Base-by-base conservation (phyloP, 805 yeast species). In the Metschnikowia hibisci region DNA sequence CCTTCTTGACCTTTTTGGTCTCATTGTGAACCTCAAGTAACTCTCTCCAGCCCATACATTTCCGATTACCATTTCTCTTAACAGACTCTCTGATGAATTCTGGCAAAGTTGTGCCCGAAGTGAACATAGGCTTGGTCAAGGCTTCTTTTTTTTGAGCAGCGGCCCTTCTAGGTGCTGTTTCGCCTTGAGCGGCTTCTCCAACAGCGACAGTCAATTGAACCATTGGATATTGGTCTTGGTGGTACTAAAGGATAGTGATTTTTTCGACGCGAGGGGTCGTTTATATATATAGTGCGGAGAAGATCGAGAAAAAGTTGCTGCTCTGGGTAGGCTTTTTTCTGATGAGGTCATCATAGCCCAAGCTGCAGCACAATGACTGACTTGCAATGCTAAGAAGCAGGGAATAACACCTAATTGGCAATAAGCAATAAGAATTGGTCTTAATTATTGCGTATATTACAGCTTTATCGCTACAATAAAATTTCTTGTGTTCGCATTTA, bases 101-200 rank as follows among this genome's bases (percentile, higher is more conserved):
- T 51, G 80, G 84, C 16, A 88, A 71, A 4, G 91, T 86, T 41
- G 74, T 68, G 46, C 86, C 80, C 42, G 78, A 78, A 47, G 76
- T 73, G 46, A 80, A 87, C 2, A 39, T 40, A 5, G 98, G 98
- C 56, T 80, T 75, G 5, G 62, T 63, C 35, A 84, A 57, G 6
- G 83, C 68, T 0, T 63, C 76, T 11, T 76, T 73, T 46, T 75
- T 73, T 39, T 71, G 73, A 38, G 77, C 66, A 45, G 67, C 67
- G 55, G 75, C 80, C 68, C 89, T 78, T 68, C 90, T 78, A 54
- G 93, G 91, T 9, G 91, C 91, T 27, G 93, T 84, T 64, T 86
- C 93, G 48, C 87, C 87, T 13, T 76, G 75, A 52, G 76, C 76
- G 35, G 87, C 85, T 56, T 80, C 80, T 20, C 88, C 90, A 30